Conservation (phyloP, 306 rosid species). For the Boehmeria nivea region DNA sequence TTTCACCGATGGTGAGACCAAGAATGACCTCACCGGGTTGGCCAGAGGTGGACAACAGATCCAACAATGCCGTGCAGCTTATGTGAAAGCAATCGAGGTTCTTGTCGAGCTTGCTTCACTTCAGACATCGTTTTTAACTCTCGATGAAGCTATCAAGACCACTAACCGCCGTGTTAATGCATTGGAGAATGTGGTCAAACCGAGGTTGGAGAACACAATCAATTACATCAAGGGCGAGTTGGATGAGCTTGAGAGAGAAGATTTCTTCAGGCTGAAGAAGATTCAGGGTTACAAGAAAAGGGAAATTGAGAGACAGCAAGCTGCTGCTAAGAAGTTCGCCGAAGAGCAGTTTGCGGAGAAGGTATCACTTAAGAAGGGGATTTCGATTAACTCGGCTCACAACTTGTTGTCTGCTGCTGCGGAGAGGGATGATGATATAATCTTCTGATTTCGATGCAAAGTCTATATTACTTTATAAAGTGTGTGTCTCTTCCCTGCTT, state of each 20-base stretch:
- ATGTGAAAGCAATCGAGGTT: slow-evolving; percentile 83
- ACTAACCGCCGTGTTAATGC: slow-evolving; percentile 94
- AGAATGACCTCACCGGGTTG: slow-evolving; percentile 90
- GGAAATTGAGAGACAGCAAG: slow-evolving; percentile 68
- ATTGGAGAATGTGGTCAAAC: slow-evolving; percentile 85
- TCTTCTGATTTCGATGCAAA: slow-evolving; percentile 43
- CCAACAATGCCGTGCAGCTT: slow-evolving; percentile 79
- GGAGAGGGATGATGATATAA: slow-evolving; percentile 71
- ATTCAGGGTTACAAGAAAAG: slow-evolving; percentile 82
- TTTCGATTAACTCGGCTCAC: slow-evolving; percentile 49
- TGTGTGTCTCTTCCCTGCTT: slow-evolving; percentile 5
- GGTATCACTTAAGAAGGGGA: slow-evolving; percentile 44
- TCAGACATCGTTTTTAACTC: slow-evolving; percentile 89
- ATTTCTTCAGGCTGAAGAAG: slow-evolving; percentile 93
- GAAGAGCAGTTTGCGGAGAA: slow-evolving; percentile 54
- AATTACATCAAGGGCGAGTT: slow-evolving; percentile 80
- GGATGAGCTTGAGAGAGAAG: slow-evolving; percentile 96
- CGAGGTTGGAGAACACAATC: slow-evolving; percentile 79
- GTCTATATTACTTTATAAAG: slow-evolving; percentile 19
- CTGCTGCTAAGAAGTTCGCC: slow-evolving; percentile 36
- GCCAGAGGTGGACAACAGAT: slow-evolving; percentile 96
- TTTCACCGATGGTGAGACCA: slow-evolving; percentile 54
- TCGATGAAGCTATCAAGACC: slow-evolving; percentile 88
- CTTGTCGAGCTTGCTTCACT: slow-evolving; percentile 97
- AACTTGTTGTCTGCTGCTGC: slow-evolving; percentile 51